Evolutionary conservation across 1,284 basidiomycete genomes (phyloP).

Genomic region (Cutaneotrichosporon dermatis): DNA sequence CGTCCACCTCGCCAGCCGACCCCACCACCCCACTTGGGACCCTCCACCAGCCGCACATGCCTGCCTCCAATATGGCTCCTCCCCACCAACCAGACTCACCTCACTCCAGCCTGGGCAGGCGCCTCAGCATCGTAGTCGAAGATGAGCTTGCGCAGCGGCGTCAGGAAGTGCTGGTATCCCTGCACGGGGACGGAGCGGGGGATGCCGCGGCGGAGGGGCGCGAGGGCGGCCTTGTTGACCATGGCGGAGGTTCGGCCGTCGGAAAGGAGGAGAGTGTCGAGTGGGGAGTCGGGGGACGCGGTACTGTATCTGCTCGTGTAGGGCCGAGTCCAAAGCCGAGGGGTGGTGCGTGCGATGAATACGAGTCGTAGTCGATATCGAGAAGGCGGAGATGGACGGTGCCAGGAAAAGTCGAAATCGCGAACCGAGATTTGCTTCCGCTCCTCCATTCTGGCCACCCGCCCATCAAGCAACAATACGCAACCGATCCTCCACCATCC

Average conservation of each 20-base stretch:
- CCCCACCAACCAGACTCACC: slow-evolving; percentile 22
- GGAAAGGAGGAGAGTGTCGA: not conserved
- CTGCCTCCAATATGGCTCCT: too few species aligned
- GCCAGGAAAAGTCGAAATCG: not conserved
- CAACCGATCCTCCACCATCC: too few species aligned
- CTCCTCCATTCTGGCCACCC: not conserved
- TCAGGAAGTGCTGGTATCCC: slow-evolving; percentile 45
- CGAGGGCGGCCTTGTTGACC: not conserved
- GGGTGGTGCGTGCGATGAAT: too few species aligned
- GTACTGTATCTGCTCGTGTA: too few species aligned
- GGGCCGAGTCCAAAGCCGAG: too few species aligned
- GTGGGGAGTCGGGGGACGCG: not conserved
- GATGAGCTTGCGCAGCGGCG: slow-evolving; percentile 43
- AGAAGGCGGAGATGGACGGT: too few species aligned
- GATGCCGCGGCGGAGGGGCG: not conserved
- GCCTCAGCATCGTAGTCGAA: slow-evolving; percentile 45
- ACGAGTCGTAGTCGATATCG: too few species aligned
- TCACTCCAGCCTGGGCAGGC: slow-evolving; percentile 37
- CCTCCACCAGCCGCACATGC: too few species aligned
- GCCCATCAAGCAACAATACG: too few species aligned
- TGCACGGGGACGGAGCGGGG: slow-evolving; percentile 34
- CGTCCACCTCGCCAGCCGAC: not conserved
- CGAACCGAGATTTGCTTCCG: slow-evolving; percentile 3
- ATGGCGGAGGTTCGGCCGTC: not conserved
- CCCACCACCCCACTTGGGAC: too few species aligned